phyloP scores from a whole-genome alignment of 352 stramenopile species.

The Phytopythium mirpurense region DNA sequence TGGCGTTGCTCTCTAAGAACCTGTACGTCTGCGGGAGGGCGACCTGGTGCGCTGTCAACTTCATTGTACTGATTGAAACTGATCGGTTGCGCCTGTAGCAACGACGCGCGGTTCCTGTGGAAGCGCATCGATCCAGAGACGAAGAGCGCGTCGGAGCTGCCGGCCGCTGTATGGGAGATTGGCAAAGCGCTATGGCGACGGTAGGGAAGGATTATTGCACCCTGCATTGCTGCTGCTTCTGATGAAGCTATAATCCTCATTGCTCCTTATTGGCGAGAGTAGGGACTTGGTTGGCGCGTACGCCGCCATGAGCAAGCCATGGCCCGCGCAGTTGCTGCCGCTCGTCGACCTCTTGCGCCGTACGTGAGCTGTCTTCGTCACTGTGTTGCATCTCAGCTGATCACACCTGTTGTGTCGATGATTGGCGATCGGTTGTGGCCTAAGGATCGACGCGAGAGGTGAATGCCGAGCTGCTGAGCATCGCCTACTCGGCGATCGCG shows the following conservation, averaged over 20 bases:
- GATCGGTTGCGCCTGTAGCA: conserved; percentile 14
- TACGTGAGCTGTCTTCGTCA: conserved; percentile 14
- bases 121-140: conserved; percentile 44
- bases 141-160: conserved; percentile 37
- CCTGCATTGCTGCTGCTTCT: not conserved
- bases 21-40: conserved; percentile 17
- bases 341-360: conserved; percentile 43
- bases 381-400: not conserved
- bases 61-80: too few species aligned
- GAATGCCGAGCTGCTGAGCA: conserved; percentile 46
- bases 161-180: conserved; percentile 51
- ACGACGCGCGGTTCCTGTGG: conserved; percentile 72
- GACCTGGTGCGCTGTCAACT: too few species aligned
- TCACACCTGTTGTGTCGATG: not conserved
- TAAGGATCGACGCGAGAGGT: conserved; percentile 46
- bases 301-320: conserved; percentile 46
- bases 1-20: conserved; percentile 44
- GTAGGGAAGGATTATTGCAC: conserved; percentile 12
- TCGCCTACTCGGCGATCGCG: conserved; percentile 58
- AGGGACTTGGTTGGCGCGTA: conserved; percentile 52
- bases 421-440: too few species aligned
- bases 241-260: not conserved
- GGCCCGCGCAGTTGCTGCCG: conserved; percentile 29
- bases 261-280: not conserved
- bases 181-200: conserved; percentile 62